These are phyloP conservation scores for Arachis hypogaea DNA, from an alignment of 306 rosid species.

Conservation along the genomic window DNA sequence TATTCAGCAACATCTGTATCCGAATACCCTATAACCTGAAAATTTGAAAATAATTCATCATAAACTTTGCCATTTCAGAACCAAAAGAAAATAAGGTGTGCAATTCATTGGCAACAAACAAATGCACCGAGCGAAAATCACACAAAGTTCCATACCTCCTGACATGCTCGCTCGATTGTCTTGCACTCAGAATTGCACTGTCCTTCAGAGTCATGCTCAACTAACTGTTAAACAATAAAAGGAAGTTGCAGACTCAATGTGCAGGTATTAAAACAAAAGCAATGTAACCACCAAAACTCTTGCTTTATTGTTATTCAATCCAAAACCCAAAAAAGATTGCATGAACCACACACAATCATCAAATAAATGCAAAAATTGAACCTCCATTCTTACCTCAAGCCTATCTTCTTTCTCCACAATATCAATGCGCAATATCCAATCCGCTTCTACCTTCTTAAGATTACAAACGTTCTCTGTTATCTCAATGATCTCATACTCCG, in stretches of 20 bases:
- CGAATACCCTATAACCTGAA: slow-evolving; percentile 87
- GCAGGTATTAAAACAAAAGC: slow-evolving; percentile 11
- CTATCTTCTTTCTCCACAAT: slow-evolving; percentile 77
- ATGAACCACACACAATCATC: too few species aligned
- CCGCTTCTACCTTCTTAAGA: slow-evolving; percentile 89
- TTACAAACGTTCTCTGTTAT: slow-evolving; percentile 91
- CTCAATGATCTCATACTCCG: slow-evolving; percentile 90
- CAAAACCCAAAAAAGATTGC: too few species aligned
- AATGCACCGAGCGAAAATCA: too few species aligned
- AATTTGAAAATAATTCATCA: slow-evolving; percentile 25
- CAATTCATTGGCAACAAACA: neutral
- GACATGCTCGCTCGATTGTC: slow-evolving; percentile 92
- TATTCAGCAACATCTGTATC: slow-evolving; percentile 97
- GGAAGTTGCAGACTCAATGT: neutral
- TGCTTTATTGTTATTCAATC: too few species aligned
- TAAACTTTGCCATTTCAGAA: slow-evolving; percentile 10
- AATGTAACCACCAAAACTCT: too few species aligned
- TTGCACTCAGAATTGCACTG: slow-evolving; percentile 98
- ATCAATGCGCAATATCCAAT: slow-evolving; percentile 91
- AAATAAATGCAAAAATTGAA: neutral
- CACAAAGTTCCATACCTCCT: slow-evolving; percentile 58
- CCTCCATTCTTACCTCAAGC: slow-evolving; percentile 57
- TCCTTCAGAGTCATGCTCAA: slow-evolving; percentile 91
- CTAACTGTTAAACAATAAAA: slow-evolving; percentile 62
- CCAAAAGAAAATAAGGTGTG: neutral